Evolutionary conservation across 352 stramenopile genomes (phyloP).

Genomic region (Phytophthora sp.): DNA sequence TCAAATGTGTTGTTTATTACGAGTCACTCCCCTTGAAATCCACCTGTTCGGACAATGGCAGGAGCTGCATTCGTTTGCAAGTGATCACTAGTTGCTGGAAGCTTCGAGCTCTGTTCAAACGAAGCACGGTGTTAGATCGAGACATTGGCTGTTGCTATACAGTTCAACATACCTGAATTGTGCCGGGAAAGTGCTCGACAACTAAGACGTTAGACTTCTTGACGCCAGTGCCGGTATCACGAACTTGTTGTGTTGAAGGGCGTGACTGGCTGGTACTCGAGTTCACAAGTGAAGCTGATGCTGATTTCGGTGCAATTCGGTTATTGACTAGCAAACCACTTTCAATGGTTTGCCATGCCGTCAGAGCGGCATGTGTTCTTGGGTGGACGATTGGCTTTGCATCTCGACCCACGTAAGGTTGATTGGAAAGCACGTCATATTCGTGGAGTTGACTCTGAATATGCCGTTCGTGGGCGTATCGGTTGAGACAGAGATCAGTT

Average conservation of each 20-base stretch:
- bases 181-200: slow-evolving; percentile 10
- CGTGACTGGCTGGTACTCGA: no score
- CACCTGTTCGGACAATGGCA: slow-evolving; percentile 26
- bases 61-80: neutral
- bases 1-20: no score
- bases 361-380: slow-evolving; percentile 49
- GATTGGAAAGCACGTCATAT: slow-evolving; percentile 72
- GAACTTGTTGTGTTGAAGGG: slow-evolving; percentile 1
- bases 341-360: slow-evolving; percentile 58
- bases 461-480: slow-evolving; percentile 66
- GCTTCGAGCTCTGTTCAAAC: neutral
- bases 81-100: slow-evolving; percentile 4
- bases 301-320: slow-evolving; percentile 29
- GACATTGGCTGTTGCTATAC: neutral
- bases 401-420: slow-evolving; percentile 54
- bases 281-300: neutral
- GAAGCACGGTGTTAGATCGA: slow-evolving; percentile 1
- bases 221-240: neutral
- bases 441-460: slow-evolving; percentile 58
- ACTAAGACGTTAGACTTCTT: slow-evolving; percentile 42
- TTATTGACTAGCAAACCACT: slow-evolving; percentile 36
- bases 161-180: slow-evolving; percentile 1
- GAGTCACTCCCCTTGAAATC: slow-evolving; percentile 11
- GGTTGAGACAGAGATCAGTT: slow-evolving; percentile 62
- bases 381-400: slow-evolving; percentile 51